Conservation (phyloP, 805 yeast genomes). For the Candida hispaniensis region DNA sequence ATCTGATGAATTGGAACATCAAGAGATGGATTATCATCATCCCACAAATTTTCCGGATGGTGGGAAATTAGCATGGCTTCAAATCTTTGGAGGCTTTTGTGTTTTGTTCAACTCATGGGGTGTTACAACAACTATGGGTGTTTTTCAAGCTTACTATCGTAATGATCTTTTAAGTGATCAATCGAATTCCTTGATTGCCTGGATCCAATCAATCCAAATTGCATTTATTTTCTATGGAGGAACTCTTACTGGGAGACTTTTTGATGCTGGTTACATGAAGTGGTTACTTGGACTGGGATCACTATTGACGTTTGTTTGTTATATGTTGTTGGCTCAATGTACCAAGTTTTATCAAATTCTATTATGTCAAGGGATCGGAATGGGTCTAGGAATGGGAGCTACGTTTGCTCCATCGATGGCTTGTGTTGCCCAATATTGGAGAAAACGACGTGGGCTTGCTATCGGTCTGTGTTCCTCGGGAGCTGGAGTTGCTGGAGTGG, state of each 20-base stretch:
- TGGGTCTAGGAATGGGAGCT: conserved; percentile 33
- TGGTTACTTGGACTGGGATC: conserved; percentile 23
- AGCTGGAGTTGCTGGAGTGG: conserved; percentile 23
- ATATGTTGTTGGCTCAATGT: conserved; percentile 31
- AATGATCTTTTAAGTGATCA: conserved; percentile 33
- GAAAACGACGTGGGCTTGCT: conserved; percentile 22
- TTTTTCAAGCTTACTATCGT: conserved; percentile 41
- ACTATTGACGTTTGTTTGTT: conserved; percentile 22
- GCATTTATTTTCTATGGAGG: conserved; percentile 23
- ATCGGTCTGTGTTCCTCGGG: conserved; percentile 23
- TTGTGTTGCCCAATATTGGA: conserved; percentile 21
- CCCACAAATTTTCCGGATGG: conserved; percentile 35
- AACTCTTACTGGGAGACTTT: conserved; percentile 26
- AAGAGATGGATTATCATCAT: no score
- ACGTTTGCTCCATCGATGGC: conserved; percentile 20
- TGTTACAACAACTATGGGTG: conserved; percentile 46
- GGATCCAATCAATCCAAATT: conserved; percentile 30
- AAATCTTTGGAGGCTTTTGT: conserved; percentile 37
- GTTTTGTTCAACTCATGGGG: conserved; percentile 45
- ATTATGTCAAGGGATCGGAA: conserved; percentile 41
- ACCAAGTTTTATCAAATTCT: conserved; percentile 40
- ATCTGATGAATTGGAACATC: no score
- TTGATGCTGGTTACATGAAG: conserved; percentile 26
- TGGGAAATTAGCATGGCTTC: conserved; percentile 39
- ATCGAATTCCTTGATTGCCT: conserved; percentile 36